These are phyloP conservation scores for Xerocomellus dryophilus DNA, from an alignment of 768 basidiomycete species.

Conservation along the genomic window DNA sequence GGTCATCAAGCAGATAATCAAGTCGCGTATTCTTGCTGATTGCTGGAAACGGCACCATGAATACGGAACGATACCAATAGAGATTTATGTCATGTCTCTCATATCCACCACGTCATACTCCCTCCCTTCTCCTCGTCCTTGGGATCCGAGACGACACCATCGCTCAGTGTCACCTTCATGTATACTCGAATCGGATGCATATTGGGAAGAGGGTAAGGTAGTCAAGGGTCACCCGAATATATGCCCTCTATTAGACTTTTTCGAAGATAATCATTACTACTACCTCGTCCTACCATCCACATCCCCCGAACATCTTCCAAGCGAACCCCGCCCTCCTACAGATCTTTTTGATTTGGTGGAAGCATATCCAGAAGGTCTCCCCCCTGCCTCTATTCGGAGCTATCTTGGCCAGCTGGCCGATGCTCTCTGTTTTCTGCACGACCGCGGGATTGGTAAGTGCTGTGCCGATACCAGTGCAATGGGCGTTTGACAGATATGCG, in stretches of 20 bases:
- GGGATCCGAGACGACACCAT: constrained; percentile 66
- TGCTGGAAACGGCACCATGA: constrained; percentile 98
- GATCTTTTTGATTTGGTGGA: constrained; percentile 98
- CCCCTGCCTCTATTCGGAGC: constrained; percentile 66
- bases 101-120: constrained; percentile 79
- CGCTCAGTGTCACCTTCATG: constrained; percentile 22
- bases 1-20: constrained; percentile 98
- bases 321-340: constrained; percentile 55
- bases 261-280: constrained; percentile 95
- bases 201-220: constrained; percentile 67
- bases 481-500: constrained; percentile 7
- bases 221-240: constrained; percentile 94
- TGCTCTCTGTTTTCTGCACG: constrained; percentile 83
- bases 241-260: constrained; percentile 92
- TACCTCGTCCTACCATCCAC: constrained; percentile 87
- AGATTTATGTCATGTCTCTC: constrained; percentile 92
- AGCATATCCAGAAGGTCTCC: constrained; percentile 79
- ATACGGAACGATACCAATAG: constrained; percentile 95
- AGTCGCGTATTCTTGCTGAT: constrained; percentile 96
- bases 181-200: constrained; percentile 21
- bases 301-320: constrained; percentile 53
- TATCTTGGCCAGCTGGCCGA: constrained; percentile 95
- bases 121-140: constrained; percentile 75
- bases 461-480: neutral
- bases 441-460: constrained; percentile 80